Conservation (phyloP, 352 stramenopile genomes). For the Phytophthora hibernalis region DNA sequence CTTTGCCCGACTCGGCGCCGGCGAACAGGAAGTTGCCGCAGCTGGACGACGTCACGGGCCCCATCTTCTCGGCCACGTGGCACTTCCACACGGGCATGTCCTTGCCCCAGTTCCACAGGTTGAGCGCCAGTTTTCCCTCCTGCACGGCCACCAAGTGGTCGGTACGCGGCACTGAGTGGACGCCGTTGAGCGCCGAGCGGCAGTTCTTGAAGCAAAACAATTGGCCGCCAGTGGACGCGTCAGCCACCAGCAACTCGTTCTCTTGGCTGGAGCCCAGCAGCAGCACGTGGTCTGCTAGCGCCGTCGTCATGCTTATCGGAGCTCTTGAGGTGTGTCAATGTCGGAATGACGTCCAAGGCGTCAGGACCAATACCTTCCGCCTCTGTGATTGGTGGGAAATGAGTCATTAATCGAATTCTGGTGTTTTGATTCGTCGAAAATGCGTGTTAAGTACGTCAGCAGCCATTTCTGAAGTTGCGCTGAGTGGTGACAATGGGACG, state of each 20-base stretch:
- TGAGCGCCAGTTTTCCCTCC: constrained; percentile 67
- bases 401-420: not conserved
- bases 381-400: constrained; percentile 33
- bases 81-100: constrained; percentile 79
- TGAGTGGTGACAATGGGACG: constrained; percentile 32
- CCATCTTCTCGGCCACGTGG: constrained; percentile 81
- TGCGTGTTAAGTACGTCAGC: not conserved
- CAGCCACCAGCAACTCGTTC: constrained; percentile 68
- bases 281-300: constrained; percentile 69
- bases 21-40: constrained; percentile 82
- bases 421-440: constrained; percentile 36
- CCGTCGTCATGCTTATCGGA: constrained; percentile 42
- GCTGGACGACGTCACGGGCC: constrained; percentile 54
- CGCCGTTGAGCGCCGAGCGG: constrained; percentile 52
- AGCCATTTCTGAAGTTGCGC: constrained; percentile 12
- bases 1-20: constrained; percentile 78
- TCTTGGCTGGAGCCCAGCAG: constrained; percentile 72
- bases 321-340: constrained; percentile 9
- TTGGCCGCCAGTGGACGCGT: constrained; percentile 66
- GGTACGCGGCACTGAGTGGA: constrained; percentile 65
- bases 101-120: constrained; percentile 74
- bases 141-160: constrained; percentile 76
- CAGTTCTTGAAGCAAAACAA: constrained; percentile 84
- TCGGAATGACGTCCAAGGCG: constrained; percentile 9
- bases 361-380: constrained; percentile 29